Evolutionary conservation across 2,329 filamentous ascomycete species (phyloP), one percentile per base, ranked within the genome.

Genomic region (Colletotrichum cordylinicola): DNA sequence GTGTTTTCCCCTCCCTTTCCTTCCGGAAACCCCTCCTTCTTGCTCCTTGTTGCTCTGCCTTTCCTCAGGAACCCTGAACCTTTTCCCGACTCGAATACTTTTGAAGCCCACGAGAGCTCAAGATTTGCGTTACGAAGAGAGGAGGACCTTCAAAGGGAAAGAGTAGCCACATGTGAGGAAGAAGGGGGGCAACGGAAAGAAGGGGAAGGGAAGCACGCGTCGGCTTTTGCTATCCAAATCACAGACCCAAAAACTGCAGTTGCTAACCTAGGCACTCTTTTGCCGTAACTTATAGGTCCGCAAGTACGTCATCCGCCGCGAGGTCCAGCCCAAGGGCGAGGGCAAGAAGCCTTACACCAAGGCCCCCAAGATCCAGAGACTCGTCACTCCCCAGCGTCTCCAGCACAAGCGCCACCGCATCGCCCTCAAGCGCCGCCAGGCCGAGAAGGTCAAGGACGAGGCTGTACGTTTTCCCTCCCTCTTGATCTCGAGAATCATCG

Each of bases 231-330:
- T 68, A 74, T 60, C 43, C 43, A 52, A 21, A 67, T 43, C 27
- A 52, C n/a, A 70, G 31, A 61, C 67, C 56, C 72, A 48, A 65
- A 76, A 75, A 31, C 72, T 66, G 74, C 75, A 80, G 79, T 78
- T 78, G 81, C 84, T 86, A 84, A 86, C 83, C 80, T 48, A 70
- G 68, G 55, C 60, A 70, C 62, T 74, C 31, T 67, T 52, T 52
- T 66, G 72, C 74, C 78, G 81, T 80, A 79, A 81, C 83, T 83
- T 83, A 33, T 91, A 96, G 94, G 94, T 97, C 90, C 96, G 97
- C 92, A 98, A 98, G 92, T 99, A 98, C 91, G 97, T 99, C 89
- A 98, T 99, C 86, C 97, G 97, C 88, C 97, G 97, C 88, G 97
- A 98, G 89, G 93, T 99, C 85, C 93, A 96, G 91, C 95, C 95